These are phyloP conservation scores for Citrullus amarus DNA, from an alignment of 306 rosid species.

Conservation along the genomic window DNA sequence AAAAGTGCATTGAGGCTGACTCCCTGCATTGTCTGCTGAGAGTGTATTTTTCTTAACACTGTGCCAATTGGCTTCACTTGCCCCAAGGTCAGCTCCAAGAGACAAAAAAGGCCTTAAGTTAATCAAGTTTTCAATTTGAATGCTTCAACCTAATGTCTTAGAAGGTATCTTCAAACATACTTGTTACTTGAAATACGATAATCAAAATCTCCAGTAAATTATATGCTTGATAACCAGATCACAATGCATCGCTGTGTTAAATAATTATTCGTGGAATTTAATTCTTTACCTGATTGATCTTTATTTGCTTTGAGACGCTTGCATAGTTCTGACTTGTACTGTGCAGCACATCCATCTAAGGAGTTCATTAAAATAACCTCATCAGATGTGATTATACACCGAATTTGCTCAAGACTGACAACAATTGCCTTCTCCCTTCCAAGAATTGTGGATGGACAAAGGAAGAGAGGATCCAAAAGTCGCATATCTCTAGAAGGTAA, in stretches of 20 bases:
- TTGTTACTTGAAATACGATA: too few relatives aligned
- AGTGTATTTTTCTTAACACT: not conserved
- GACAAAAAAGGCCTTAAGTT: not conserved
- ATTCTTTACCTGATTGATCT: constrained; percentile 54
- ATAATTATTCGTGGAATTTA: not conserved
- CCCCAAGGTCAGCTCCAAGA: not conserved
- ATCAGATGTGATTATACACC: constrained; percentile 86
- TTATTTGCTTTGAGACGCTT: constrained; percentile 50
- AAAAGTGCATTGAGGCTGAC: not conserved
- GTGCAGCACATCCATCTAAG: constrained; percentile 67
- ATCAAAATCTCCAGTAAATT: too few relatives aligned
- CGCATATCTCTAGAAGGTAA: constrained; percentile 91
- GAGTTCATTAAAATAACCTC: constrained; percentile 91
- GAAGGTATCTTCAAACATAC: not conserved
- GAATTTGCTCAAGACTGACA: constrained; percentile 85
- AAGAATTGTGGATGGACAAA: constrained; percentile 73
- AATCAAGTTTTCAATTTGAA: not conserved
- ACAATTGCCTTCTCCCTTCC: constrained; percentile 94
- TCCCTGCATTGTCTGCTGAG: not conserved
- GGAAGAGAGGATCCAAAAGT: constrained; percentile 83
- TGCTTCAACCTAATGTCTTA: not conserved
- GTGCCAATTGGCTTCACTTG: not conserved
- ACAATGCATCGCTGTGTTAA: not conserved
- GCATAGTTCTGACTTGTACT: constrained; percentile 58
- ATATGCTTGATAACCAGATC: too few relatives aligned